A percentile compares a stretch with the other conserved stretches of the same genome.
phyloP scores from a whole-genome alignment of 208 protist species.

The Wallacemonas sp. region DNA sequence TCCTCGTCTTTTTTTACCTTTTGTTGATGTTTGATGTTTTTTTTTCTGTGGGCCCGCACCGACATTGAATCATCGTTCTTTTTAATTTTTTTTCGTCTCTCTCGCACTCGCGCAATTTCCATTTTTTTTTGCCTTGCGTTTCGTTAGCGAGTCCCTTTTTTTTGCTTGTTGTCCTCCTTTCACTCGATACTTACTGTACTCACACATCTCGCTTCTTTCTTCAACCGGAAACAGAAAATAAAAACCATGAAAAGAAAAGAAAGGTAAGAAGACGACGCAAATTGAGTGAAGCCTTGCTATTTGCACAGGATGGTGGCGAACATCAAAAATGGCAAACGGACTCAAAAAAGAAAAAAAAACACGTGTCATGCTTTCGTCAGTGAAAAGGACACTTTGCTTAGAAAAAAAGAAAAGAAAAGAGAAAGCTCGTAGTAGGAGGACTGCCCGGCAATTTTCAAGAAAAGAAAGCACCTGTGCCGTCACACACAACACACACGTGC shows the following conservation, averaged over 20 bases:
- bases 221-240: too few relatives aligned
- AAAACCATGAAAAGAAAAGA: slow-evolving; percentile 18
- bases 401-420: slow-evolving; percentile 13
- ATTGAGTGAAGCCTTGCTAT: too few relatives aligned
- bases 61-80: not conserved
- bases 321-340: slow-evolving; percentile 16
- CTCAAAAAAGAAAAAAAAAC: too few relatives aligned
- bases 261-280: slow-evolving; percentile 14
- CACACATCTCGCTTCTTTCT: too few relatives aligned
- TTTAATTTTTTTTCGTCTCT: slow-evolving; percentile 15
- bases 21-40: slow-evolving; percentile 6
- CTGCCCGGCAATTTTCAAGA: too few relatives aligned
- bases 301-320: too few relatives aligned
- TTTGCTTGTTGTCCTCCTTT: slow-evolving; percentile 18
- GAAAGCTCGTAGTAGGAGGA: too few relatives aligned
- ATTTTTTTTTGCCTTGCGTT: not conserved
- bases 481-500: too few relatives aligned
- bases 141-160: not conserved
- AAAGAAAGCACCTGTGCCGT: too few relatives aligned
- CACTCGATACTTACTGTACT: not conserved
- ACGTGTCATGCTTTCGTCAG: too few relatives aligned
- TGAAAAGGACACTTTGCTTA: not conserved
- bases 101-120: too few relatives aligned
- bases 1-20: not conserved
- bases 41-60: slow-evolving; percentile 3